Evolutionary conservation across 1,284 basidiomycete species (phyloP), one percentile per base, ranked within the genome.

Genomic region (Ceratobasidium theobromae): DNA sequence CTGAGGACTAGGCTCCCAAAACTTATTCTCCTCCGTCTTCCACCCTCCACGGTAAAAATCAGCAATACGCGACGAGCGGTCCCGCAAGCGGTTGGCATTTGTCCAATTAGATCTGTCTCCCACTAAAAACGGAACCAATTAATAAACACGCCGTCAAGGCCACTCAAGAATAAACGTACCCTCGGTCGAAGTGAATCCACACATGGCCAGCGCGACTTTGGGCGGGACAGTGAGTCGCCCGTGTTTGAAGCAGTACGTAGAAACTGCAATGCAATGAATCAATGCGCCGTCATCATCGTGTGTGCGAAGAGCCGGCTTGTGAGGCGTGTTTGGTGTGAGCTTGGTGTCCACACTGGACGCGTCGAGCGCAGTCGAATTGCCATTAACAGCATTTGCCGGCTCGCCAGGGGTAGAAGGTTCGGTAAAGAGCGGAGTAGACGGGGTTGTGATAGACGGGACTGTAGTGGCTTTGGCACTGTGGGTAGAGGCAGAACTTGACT

Each of bases 211-310:
- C 1, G 77, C 78, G 8, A 71, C 45, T 12, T 52, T 49, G 9
- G 91, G 91, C 2, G 91, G 91, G 57, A 92, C 80, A 11, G 89
- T 92, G 68, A 91, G 84, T 1, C 90, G 81, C 0, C 86, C 87
- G 46, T 83, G 75, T 76, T 93, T 93, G 82, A 86, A 91, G 72
- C 87, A 89, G 58, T 85, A 74, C 69, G 86, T 83, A 40, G 86
- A 86, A 53, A 93, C 78, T 38, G 82, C 80, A 67, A 91, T 74
- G 70, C 88, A 89, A 74, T 91, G 84, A 3, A 93, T 76, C 14
- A 82, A 79, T 3, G 76, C 76, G 4, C 77, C 78, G 55, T 78
- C 77, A 11, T 49, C 46, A 18, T 62, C 57, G 18, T 62, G 57
- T 38, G 57, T 62, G 18, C 43, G 43, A 6, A 45, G 43, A 21